Evolutionary conservation across 2,329 filamentous ascomycete genomes (phyloP).

Genomic region (Aspergillus sp.): DNA sequence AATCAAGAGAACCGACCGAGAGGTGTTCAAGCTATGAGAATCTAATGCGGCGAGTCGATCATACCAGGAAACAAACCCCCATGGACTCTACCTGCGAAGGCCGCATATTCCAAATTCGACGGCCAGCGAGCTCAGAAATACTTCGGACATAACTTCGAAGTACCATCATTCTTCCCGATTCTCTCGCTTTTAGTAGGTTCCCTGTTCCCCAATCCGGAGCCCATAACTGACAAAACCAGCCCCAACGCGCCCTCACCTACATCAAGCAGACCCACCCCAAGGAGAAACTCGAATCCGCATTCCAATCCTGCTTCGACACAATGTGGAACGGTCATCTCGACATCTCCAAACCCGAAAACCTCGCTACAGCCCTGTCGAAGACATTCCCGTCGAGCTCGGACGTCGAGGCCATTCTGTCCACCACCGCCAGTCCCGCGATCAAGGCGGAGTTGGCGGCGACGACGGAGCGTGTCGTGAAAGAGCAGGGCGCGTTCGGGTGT

Average conservation of each 20-base stretch:
- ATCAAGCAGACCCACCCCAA: constrained; percentile 60
- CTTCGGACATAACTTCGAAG: constrained; percentile 45
- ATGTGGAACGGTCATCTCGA: constrained; percentile 65
- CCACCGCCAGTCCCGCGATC: constrained; percentile 49
- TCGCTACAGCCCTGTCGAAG: constrained; percentile 35
- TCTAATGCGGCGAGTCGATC: no score
- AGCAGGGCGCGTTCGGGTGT: constrained; percentile 70
- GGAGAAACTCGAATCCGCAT: constrained; percentile 53
- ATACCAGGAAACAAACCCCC: constrained; percentile 70
- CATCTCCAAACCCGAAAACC: constrained; percentile 58
- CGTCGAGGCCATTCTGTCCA: constrained; percentile 56
- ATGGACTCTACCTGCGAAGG: constrained; percentile 69
- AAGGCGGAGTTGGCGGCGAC: constrained; percentile 57
- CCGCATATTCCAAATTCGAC: constrained; percentile 56
- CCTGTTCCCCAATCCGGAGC: neutral
- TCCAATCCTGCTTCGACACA: constrained; percentile 56
- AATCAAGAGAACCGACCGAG: neutral
- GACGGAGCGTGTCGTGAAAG: constrained; percentile 60
- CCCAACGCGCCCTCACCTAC: constrained; percentile 65
- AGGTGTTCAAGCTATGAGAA: no score
- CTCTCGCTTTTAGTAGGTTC: constrained; percentile 52
- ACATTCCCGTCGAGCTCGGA: constrained; percentile 45
- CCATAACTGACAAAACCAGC: constrained; percentile 38
- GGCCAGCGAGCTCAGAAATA: constrained; percentile 50
- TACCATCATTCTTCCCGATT: constrained; percentile 55